Base-by-base conservation (phyloP, 1,284 basidiomycete genomes). In the Quambalaria eucalypti region DNA sequence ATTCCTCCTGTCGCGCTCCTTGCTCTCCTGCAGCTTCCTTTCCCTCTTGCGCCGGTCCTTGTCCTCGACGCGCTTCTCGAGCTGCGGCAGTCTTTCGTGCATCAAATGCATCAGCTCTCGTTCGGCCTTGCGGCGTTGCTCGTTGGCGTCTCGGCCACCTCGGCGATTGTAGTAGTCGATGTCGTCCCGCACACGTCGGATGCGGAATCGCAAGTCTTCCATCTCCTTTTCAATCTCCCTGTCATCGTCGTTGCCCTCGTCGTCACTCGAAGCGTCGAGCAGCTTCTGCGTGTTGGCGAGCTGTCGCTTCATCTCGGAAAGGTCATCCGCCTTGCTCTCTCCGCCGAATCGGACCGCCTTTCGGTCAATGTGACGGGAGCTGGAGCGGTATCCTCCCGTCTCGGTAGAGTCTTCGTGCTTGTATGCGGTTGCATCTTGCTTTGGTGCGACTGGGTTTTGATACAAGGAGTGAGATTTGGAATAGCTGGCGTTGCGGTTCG, bases 381-480 rank as follows among this genome's bases (percentile, higher is more conserved):
- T 83, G n/a, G 89, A 85, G 73, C 88, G 86, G 80, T 97, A 97
- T 5, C 76, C 77, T 1, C 69, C 65, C 51, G 85, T 82, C 5
- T 67, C 64, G 28, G 71, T 68, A 23, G 73, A 61, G 62, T 85
- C 83, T 56, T 85, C 84, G 78, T 96, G 87, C 71, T 89, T 90
- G 81, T 96, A 99, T 46, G 91, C 87, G 0, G 90, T 88, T 3
- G 90, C 93, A 74, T 98, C 93, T 85, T 85, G 30, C 86, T 82
- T 21, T 81, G 79, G 16, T 77, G 59, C 81, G 78, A 64, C 82
- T 80, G 57, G 73, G 61, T 75, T 75, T 40, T 72, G 64, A 60
- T 77, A 73, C 74, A 90, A 86, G 0, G 87, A 88, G 3, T 85
- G 84, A 48, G 83, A 80, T 68, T 86, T 85, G 30, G 84, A 76